Evolutionary conservation across 306 rosid genomes (phyloP).

Genomic region (Alnus rubra): DNA sequence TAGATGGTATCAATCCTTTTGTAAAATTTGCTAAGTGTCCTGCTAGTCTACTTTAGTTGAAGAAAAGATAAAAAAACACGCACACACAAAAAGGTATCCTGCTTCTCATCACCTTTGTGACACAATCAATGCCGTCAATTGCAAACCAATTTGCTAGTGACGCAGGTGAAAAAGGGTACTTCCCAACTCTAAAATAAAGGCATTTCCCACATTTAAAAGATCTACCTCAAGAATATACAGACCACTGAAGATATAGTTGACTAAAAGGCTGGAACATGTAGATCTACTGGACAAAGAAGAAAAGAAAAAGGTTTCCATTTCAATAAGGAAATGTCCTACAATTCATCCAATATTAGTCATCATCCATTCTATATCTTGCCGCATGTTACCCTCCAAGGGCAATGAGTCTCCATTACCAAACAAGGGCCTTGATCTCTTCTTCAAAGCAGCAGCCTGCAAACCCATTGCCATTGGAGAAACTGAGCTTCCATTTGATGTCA

Average conservation of each 20-base stretch:
- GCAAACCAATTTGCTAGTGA: neutral
- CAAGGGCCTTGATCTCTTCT: slow-evolving; percentile 51
- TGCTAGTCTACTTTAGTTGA: neutral
- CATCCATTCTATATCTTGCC: slow-evolving; percentile 59
- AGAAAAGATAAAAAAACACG: too few species aligned
- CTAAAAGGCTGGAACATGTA: slow-evolving; percentile 10
- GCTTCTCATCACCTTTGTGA: neutral
- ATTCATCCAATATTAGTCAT: slow-evolving; percentile 52
- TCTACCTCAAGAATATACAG: slow-evolving; percentile 33
- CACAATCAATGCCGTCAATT: neutral
- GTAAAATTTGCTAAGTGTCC: neutral
- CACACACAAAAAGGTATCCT: neutral
- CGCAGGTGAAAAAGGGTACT: neutral
- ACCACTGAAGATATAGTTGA: slow-evolving; percentile 18
- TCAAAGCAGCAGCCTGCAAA: slow-evolving; percentile 33
- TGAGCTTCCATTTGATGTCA: slow-evolving; percentile 48
- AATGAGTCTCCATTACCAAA: slow-evolving; percentile 44
- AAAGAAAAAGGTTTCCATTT: slow-evolving; percentile 3
- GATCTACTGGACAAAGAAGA: slow-evolving; percentile 21
- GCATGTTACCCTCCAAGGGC: slow-evolving; percentile 41
- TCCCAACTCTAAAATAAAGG: slow-evolving; percentile 12
- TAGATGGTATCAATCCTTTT: neutral
- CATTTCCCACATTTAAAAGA: slow-evolving; percentile 19
- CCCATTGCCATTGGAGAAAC: slow-evolving; percentile 43
- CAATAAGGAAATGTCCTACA: neutral